Base-by-base conservation (phyloP, 176 grass and related monocot species). In the Chloris gayana region DNA sequence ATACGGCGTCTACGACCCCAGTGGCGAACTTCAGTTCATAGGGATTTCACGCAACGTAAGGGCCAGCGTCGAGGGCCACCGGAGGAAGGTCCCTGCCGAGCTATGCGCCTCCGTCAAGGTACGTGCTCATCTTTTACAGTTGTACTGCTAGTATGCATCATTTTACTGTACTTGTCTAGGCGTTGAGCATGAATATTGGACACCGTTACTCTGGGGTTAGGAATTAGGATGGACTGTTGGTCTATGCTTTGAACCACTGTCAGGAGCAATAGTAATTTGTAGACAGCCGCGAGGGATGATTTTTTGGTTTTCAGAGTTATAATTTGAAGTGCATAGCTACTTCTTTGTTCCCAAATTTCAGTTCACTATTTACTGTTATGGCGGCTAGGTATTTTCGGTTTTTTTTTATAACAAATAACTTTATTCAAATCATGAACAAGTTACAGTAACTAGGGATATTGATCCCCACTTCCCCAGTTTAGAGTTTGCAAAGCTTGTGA, bases 41-140 rank as follows among this genome's bases (percentile, higher is more conserved):
- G 92, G 92, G n/a, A 87, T 95, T n/a, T 93, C 92, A 24, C 85
- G 92, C 29, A 98, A 93, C 77, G 70, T 98, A 64, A 85, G 90
- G 38, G 84, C 85, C 72, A 92, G 89, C 82, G n/a, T 98, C 70
- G 85, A 86, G 35, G 89, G 84, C 27, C 95, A 98, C 80, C 78
- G 80, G n/a, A 85, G 88, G 67, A 89, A 87, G 78, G 90, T 93
- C 12, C 90, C 95, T 8, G 80, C 90, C 50, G 59, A 91, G 17
- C 68, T 98, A 5, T 93, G 95, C 50, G 83, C 67, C 35, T 89
- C 90, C 33, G 86, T 95, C 14, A 98, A 98, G 92, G 90, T 98
- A 85, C 32, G 2, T 17, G 3, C 42, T 26, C 6, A 62, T 49
- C 10, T 14, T 22, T 2, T 44, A 19, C 25, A n/a, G 4, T 14